Base-by-base conservation (phyloP, 768 basidiomycete genomes). In the Kwoniella dendrophila region DNA sequence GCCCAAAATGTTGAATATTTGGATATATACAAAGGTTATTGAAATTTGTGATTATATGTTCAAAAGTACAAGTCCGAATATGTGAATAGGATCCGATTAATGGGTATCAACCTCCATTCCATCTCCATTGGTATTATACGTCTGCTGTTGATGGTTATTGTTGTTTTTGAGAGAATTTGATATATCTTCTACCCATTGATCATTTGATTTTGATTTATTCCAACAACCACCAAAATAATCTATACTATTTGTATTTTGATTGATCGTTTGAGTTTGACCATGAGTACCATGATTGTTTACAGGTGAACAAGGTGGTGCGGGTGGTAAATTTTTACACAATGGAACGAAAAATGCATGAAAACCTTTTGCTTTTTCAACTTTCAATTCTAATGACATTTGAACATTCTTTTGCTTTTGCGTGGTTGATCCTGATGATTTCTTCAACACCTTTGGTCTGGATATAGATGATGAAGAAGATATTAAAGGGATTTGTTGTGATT, bases 271-370 rank as follows among this genome's bases (percentile, higher is more conserved):
- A 20, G 51, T 14, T 40, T 47, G 34, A 8, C 3, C 18, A 32
- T 33, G 34, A 16, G n/a, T 16, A 18, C 34, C 33, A 18, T 56
- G 59, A 22, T 58, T 54, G 3, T 70, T 54, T 3, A 74, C 70
- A 4, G 73, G 73, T 32, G 61, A 64, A 59, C 62, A 66, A n/a
- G 73, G 73, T n/a, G 73, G 73, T 10, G 66, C 70, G 18, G 57
- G 56, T 14, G 73, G 73, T 34, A 72, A 20, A n/a, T 48, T 56
- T 50, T 66, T 60, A 4, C 60, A 62, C 3, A 72, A 47, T 4
- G 70, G 70, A 2, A 74, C 59, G 56, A 71, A 72, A 61, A 74
- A 72, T 20, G 72, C 70, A 22, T 70, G 65, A 59, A 72, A 74
- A 6, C 73, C 73, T 48, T 68, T 68, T 20, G 69, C 59, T 36